Evolutionary conservation across 2,329 filamentous ascomycete species (phyloP), one percentile per base, ranked within the genome.

Genomic region (Gnomoniopsis smithogilvyi): DNA sequence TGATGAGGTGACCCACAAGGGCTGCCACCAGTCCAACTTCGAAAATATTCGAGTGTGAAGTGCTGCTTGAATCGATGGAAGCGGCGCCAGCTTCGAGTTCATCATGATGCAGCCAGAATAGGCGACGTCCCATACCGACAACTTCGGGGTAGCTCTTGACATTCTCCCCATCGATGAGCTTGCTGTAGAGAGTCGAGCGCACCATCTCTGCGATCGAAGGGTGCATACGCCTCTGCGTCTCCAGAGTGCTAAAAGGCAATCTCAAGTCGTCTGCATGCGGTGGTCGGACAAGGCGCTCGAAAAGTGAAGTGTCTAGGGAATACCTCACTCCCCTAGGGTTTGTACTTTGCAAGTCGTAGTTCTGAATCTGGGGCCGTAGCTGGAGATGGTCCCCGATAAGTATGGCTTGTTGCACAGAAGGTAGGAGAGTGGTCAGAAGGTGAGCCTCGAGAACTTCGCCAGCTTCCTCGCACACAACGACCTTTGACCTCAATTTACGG

Each of bases 361-460:
- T 83, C 6, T 81, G 74, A 3, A 86, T 80, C 51, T 81, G 77
- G 0, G 85, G 85, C 0, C 85, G 79, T 1, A 89, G 75, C 64
- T 89, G 85, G 21, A 78, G 72, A 59, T 88, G 85, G 64, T 89
- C 86, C 0, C 86, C 85, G 43, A 89, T 88, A 15, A 85, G 75
- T 19, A 89, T 83, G 6, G 77, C 72, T 59, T 90, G 86, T 67
- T 89, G 78, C 0, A 88, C 68, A 0, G 78, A 78, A 0, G 85
- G 85, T 0, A 87, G 72, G 3, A 90, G 68, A 0, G 86, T 78
- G 0, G 83, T 83, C 1, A 90, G 67, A 2, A 83, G 73, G 60
- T 90, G 86, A 0, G 83, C 76, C 67, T 91, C 88, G 34, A 90
- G 73, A 0, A 90, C 83, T 62, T 91, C 87, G 0, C 81, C 87